Evolutionary conservation across 441 rosid species (phyloP), one percentile per base, ranked within the genome.

Genomic region (Populus hybrid): DNA sequence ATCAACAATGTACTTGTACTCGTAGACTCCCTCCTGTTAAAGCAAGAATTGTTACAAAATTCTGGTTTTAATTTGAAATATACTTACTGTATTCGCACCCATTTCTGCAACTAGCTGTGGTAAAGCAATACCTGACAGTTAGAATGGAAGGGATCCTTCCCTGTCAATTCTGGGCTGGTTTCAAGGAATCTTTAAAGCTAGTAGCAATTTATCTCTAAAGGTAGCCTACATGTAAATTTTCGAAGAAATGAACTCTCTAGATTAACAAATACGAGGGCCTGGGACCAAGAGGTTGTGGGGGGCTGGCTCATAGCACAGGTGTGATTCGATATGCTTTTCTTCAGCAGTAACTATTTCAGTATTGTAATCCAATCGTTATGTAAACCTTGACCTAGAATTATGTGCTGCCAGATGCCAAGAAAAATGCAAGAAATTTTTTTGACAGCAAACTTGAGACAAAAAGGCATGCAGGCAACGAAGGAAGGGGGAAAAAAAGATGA

Each of bases 11-110:
- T 95, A 95, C 81, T 94, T 95, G 88, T 92, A 95, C 84, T 95
- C 99, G 16, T 91, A 95, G 75, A 74, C 78, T 81, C 99, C 99
- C 84, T 91, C 98, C 99, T 95, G 97, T 85, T 24, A 66, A 79
- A 68, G 16, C 72, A 77, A 78, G 35, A 74, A 36, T 32, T 59
- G 16, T 40, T 40, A 40, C 50, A 21, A n/a, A 50, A 12, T 4
- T 28, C 34, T 5, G 26, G 59, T 12, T 28, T 70, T 16, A 10
- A 64, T 61, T 18, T n/a, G 8, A 34, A 34, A 34, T 34, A 34
- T 34, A 34, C 36, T 34, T 20, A 3, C 1, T 73, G 32, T n/a
- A 24, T 5, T 23, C 64, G 21, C 12, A 42, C 12, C 53, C 73
- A 46, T 24, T 9, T 73, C 70, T 61, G 8, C 26, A 26, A 42